A percentile compares a stretch with the other conserved stretches of the same genome.
Evolutionary conservation across 208 protist genomes (phyloP).

Genomic region (Acanthamoeba triangularis): DNA sequence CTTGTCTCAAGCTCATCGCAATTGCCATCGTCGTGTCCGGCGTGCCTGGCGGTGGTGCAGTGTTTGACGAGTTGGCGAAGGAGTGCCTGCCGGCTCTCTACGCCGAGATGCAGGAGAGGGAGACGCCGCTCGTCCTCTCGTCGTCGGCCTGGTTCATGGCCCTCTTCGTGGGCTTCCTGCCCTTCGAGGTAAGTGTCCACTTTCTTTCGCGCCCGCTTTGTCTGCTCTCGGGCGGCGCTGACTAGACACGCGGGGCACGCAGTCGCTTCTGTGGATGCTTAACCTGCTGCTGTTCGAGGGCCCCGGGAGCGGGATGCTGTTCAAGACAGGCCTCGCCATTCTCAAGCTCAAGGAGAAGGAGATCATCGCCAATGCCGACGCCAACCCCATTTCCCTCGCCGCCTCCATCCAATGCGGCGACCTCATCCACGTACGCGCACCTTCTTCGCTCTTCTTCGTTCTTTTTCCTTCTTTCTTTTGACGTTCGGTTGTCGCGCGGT

Average conservation of each 20-base stretch:
- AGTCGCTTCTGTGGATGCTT: conserved; percentile 56
- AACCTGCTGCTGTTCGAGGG: conserved; percentile 71
- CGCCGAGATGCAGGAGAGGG: conserved; percentile 51
- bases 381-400: conserved; percentile 66
- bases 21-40: no score
- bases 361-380: conserved; percentile 56
- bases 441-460: neutral
- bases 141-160: conserved; percentile 72
- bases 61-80: conserved; percentile 67
- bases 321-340: conserved; percentile 68
- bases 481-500: neutral
- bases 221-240: no score
- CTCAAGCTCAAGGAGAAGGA: conserved; percentile 72
- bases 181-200: conserved; percentile 1
- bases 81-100: conserved; percentile 42
- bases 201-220: no score
- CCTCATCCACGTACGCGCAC: conserved; percentile 29
- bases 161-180: conserved; percentile 64
- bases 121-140: conserved; percentile 21
- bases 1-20: no score
- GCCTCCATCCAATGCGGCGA: conserved; percentile 14
- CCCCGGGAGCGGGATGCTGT: conserved; percentile 57
- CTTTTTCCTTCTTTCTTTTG: neutral
- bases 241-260: neutral
- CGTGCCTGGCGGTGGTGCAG: neutral